phyloP scores from a whole-genome alignment of 352 stramenopile genomes.

The Peronospora belbahrii region DNA sequence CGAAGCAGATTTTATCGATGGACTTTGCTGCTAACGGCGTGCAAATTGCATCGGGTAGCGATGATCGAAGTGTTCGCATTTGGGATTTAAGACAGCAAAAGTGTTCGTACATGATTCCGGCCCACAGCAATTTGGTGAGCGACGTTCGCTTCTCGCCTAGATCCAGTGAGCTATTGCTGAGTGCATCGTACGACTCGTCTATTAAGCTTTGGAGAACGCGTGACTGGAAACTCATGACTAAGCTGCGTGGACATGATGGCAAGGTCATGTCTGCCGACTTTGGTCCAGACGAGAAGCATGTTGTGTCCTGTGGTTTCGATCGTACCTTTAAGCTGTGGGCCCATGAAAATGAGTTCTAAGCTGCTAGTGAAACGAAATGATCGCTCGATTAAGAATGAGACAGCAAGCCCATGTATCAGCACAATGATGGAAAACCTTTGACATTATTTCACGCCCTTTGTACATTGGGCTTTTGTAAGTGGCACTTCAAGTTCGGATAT shows the following conservation, averaged over 20 bases:
- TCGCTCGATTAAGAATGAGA: slow-evolving; percentile 1
- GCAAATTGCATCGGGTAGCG: slow-evolving; percentile 89
- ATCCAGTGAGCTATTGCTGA: slow-evolving; percentile 85
- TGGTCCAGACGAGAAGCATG: slow-evolving; percentile 78
- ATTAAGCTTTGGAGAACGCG: slow-evolving; percentile 92
- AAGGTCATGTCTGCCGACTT: slow-evolving; percentile 94
- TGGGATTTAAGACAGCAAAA: slow-evolving; percentile 93
- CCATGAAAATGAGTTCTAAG: slow-evolving; percentile 85
- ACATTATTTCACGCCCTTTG: slow-evolving; percentile 2
- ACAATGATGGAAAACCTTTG: background rate
- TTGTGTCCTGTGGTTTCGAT: slow-evolving; percentile 87
- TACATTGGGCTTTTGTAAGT: slow-evolving; percentile 7
- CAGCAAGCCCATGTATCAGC: background rate
- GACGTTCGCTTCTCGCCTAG: slow-evolving; percentile 83
- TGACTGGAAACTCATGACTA: slow-evolving; percentile 88
- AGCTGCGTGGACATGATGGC: slow-evolving; percentile 89
- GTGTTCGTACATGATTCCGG: slow-evolving; percentile 89
- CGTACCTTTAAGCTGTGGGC: slow-evolving; percentile 91
- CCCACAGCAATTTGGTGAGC: slow-evolving; percentile 92
- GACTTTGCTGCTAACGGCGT: slow-evolving; percentile 93
- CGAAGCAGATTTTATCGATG: slow-evolving; percentile 90
- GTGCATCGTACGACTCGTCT: slow-evolving; percentile 91
- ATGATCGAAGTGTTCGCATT: slow-evolving; percentile 93
- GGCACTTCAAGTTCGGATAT: slow-evolving; percentile 13
- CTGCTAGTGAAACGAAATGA: background rate